Percentiles rank a stretch among this genome's conserved stretches.
Conservation (phyloP, 495 filamentous ascomycete species). For the Xylaria grammica region DNA sequence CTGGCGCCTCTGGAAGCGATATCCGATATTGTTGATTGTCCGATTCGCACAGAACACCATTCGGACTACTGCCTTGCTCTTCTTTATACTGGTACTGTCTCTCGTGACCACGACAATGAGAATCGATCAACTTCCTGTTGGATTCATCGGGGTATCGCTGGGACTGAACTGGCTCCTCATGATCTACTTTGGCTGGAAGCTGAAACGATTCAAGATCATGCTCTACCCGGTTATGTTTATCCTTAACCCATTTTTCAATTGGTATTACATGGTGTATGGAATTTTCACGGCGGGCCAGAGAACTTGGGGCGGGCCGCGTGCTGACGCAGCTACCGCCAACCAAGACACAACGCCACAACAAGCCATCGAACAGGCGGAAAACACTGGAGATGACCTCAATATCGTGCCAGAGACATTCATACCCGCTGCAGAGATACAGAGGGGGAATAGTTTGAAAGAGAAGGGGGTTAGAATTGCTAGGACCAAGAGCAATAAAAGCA, state of each 20-base stretch:
- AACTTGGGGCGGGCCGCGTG: slow-evolving; percentile 95
- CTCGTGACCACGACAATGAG: slow-evolving; percentile 83
- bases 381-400: slow-evolving; percentile 87
- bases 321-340: slow-evolving; percentile 88
- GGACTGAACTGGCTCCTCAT: slow-evolving; percentile 95
- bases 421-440: slow-evolving; percentile 63
- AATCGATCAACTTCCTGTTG: slow-evolving; percentile 79
- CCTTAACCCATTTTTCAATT: slow-evolving; percentile 96
- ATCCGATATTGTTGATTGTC: slow-evolving; percentile 86
- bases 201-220: slow-evolving; percentile 91
- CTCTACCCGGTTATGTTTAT: slow-evolving; percentile 96
- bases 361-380: slow-evolving; percentile 79
- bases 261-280: slow-evolving; percentile 92
- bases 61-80: slow-evolving; percentile 90
- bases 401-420: slow-evolving; percentile 91
- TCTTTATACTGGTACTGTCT: slow-evolving; percentile 93
- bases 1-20: slow-evolving; percentile 85
- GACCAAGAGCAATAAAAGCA: slow-evolving; percentile 49
- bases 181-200: slow-evolving; percentile 89
- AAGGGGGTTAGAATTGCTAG: slow-evolving; percentile 35
- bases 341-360: slow-evolving; percentile 77
- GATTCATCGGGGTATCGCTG: slow-evolving; percentile 94
- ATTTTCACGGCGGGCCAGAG: slow-evolving; percentile 92
- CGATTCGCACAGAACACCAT: slow-evolving; percentile 98
- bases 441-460: slow-evolving; percentile 48